A percentile compares a stretch with the other conserved stretches of the same genome.
Evolutionary conservation across 2,329 filamentous ascomycete genomes (phyloP).

Genomic region (Aspergillus phoenicis): DNA sequence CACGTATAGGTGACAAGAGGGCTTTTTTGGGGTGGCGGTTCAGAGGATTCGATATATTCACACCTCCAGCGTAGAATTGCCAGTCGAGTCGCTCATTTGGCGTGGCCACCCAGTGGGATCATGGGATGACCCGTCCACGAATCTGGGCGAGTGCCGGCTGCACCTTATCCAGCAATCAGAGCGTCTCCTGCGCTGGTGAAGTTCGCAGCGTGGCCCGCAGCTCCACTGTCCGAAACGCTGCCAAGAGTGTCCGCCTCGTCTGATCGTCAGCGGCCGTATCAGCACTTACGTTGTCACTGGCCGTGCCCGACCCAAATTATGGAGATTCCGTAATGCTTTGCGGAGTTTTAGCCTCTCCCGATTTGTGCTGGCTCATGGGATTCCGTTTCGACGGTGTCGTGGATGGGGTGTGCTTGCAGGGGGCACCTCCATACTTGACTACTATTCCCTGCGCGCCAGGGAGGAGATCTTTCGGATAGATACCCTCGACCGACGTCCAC

Average conservation of each 20-base stretch:
- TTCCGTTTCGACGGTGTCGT: constrained; percentile 3
- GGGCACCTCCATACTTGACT: constrained; percentile 1
- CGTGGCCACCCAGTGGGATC: not conserved
- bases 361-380: constrained; percentile 8
- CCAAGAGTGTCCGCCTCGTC: constrained; percentile 28
- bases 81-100: not conserved
- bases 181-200: constrained; percentile 9
- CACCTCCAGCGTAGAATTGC: not conserved
- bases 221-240: constrained; percentile 28
- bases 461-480: constrained; percentile 2
- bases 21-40: not conserved
- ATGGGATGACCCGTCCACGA: not conserved
- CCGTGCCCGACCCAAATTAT: constrained; percentile 12
- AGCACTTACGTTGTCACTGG: constrained; percentile 26
- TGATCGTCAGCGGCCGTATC: constrained; percentile 26
- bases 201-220: constrained; percentile 12
- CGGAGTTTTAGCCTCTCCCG: constrained; percentile 13
- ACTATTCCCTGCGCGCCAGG: constrained; percentile 1
- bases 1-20: not conserved
- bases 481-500: constrained; percentile 1
- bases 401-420: not conserved
- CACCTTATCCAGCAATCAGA: constrained; percentile 16
- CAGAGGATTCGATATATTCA: not conserved
- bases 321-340: constrained; percentile 17
- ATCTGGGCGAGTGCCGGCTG: not conserved